Evolutionary conservation across 2,329 filamentous ascomycete species (phyloP), one percentile per base, ranked within the genome.

Genomic region (Rutstroemia sp.): DNA sequence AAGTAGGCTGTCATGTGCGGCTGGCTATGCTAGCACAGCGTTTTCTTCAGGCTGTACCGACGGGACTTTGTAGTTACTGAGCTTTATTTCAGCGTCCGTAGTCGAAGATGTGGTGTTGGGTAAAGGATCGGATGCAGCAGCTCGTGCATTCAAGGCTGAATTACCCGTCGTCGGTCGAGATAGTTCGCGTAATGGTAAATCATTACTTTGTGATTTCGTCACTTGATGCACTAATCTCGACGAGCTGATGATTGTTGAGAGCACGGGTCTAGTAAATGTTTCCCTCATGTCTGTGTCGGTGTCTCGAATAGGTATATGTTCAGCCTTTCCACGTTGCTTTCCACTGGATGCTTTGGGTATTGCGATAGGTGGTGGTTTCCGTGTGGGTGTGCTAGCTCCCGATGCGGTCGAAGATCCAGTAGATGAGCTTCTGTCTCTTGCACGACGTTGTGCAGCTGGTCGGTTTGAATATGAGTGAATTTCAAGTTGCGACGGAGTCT

Each of bases 191-290:
- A 47, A 42, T 12, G 53, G 37, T 10, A 50, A 27, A 25, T 55
- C 38, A 4, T 17, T 37, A 44, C 52, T 44, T 23, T 44, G 46
- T 23, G 46, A 42, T 30, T 37, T 23, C 4, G 27, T 25, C 12
- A 56, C n/a, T 17, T 60, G 59, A 16, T 59, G 50, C 39, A 62
- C 48, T 8, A 50, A 17, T 25, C 52, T 60, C 3, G 65, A 66
- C 0, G 67, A 67, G 48, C 63, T 67, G 9, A 63, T 10, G 23
- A 64, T 64, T 5, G 64, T 66, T 5, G 60, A 48, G 9, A 66
- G 48, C 30, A 59, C 42, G 8, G 66, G 65, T 37, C 60, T 59
- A 2, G 39, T 16, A 21, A 54, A 25, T 4, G 48, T 41, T 56
- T 68, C 61, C 16, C 51, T 50, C 59, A 65, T 61, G 45, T 65